These are phyloP conservation scores for Bruguiera hainesii DNA, from an alignment of 441 rosid species.

Conservation along the genomic window DNA sequence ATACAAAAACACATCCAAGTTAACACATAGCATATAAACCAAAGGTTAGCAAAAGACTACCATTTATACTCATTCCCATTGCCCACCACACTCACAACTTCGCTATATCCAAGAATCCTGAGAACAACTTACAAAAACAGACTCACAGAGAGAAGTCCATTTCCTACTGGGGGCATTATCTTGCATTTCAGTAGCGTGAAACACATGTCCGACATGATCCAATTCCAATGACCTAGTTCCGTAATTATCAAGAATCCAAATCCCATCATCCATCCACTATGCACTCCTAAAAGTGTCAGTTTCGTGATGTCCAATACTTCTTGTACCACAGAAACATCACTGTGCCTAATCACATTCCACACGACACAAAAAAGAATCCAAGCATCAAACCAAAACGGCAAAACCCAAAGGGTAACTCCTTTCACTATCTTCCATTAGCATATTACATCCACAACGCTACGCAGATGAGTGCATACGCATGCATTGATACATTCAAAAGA, in stretches of 20 bases:
- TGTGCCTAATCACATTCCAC: constrained; percentile 1
- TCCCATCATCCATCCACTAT: background rate
- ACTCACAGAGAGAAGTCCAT: background rate
- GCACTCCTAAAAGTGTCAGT: background rate
- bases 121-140: background rate
- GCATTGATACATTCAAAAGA: no score
- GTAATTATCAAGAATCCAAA: constrained; percentile 1
- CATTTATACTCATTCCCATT: no score
- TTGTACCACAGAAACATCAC: constrained; percentile 8
- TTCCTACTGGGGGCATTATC: background rate
- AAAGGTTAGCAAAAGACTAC: background rate
- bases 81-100: no score
- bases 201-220: background rate
- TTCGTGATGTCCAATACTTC: background rate
- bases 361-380: constrained; percentile 8
- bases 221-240: background rate
- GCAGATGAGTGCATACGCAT: no score
- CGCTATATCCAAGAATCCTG: background rate
- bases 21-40: constrained; percentile 5
- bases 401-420: no score
- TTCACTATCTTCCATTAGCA: no score
- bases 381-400: no score
- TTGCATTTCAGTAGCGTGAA: constrained; percentile 5
- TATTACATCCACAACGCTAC: no score
- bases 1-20: background rate